Evolutionary conservation across 306 rosid species (phyloP).

Genomic region (Dryas alaskensis): DNA sequence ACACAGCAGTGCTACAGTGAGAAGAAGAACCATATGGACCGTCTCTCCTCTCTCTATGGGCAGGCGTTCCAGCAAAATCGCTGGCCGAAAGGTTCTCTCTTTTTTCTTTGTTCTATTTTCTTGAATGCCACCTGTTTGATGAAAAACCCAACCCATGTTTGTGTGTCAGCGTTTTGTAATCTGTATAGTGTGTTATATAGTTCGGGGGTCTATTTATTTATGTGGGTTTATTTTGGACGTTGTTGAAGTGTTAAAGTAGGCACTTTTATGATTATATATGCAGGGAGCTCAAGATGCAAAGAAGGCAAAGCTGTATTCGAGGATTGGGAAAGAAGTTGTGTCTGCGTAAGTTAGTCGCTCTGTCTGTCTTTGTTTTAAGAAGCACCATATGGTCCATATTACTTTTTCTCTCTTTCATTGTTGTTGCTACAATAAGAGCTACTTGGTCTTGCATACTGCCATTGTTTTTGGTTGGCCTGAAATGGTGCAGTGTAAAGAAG

Average conservation of each 20-base stretch:
- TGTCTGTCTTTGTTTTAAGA: background rate
- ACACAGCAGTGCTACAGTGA: constrained; percentile 20
- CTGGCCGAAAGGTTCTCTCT: constrained; percentile 75
- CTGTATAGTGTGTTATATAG: background rate
- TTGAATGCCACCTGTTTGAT: constrained; percentile 47
- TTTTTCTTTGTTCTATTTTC: background rate
- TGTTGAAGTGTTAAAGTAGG: background rate
- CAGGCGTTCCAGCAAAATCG: constrained; percentile 87
- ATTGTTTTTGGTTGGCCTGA: constrained; percentile 15
- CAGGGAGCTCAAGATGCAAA: constrained; percentile 74
- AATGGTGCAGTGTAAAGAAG: constrained; percentile 58
- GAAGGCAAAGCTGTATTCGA: constrained; percentile 72
- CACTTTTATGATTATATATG: background rate
- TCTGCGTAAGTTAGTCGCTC: constrained; percentile 67
- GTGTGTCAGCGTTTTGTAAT: background rate
- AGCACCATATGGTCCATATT: background rate
- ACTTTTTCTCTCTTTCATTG: background rate
- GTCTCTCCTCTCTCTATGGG: constrained; percentile 77
- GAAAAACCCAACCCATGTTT: constrained; percentile 23
- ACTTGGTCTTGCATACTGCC: background rate
- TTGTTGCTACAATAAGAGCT: background rate
- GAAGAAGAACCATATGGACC: constrained; percentile 62
- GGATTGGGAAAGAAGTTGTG: constrained; percentile 89
- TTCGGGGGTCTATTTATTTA: background rate
- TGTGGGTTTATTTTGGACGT: background rate